Base-by-base conservation (phyloP, 257 asterid genomes). In the Primulina eburnea region DNA sequence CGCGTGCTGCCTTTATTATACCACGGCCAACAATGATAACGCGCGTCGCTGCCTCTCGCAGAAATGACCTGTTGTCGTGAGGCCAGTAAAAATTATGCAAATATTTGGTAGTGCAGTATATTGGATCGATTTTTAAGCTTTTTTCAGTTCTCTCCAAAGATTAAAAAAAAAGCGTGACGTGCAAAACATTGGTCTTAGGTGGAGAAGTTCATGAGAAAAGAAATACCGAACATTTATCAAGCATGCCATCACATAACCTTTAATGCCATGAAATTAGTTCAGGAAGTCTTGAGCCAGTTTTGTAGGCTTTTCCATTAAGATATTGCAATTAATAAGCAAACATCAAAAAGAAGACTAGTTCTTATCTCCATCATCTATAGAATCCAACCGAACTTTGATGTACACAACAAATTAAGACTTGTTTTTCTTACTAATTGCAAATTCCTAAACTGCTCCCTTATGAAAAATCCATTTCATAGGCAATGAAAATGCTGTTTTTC, bases 21-120 rank as follows among this genome's bases (percentile, higher is more conserved):
- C 99, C 99, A 65, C 97, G 99, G 11, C 99, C 99, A 55, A 93
- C 99, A 1, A 93, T 90, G n/a, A 90, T 90, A 60, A 90, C 24
- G n/a, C n/a, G n/a, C 82, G 72, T 93, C 96, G 18, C 96, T 90
- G 50, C 96, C 95, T 79, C 99, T 80, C 21, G 89, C 97, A 16
- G 84, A 76, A 68, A 93, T 85, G 30, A 89, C 99, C 99, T 93
- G 92, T 67, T 79, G 64, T n/a, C 24, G 3, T n/a, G 61, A 60
- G 65, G 6, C 55, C 16, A 18, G 32, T n/a, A n/a, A 61, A 28
- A 16, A 68, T 17, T 29, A 9, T 4, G 61, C 14, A 59, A 30
- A 57, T 38, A 8, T 21, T 33, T 59, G 67, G 60, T n/a, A 16
- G 0, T 12, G 4, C 21, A 50, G 17, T 14, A 16, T 16, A 17